A percentile compares a stretch with the other conserved stretches of the same genome.
Conservation (phyloP, 164 flowering plant species). For the Saururus chinensis region DNA sequence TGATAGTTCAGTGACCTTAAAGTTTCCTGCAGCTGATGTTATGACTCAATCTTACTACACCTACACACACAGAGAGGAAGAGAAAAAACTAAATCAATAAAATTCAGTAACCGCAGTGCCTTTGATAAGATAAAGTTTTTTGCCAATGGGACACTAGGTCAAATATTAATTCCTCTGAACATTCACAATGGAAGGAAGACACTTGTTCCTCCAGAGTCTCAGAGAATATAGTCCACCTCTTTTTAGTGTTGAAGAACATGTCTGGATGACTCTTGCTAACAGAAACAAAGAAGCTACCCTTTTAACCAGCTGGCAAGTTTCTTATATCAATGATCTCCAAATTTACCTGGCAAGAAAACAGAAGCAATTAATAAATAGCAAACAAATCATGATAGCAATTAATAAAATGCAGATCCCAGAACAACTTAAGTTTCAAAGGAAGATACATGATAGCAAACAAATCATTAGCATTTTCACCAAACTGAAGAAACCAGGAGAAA, state of each 20-base stretch:
- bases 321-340: conserved; percentile 65
- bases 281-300: conserved; percentile 45
- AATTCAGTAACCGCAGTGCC: conserved; percentile 24
- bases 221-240: conserved; percentile 48
- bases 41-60: no score
- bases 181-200: conserved; percentile 70
- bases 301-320: conserved; percentile 51
- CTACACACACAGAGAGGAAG: no score
- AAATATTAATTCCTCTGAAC: conserved; percentile 56
- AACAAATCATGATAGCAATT: no score
- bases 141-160: conserved; percentile 41
- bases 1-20: no score
- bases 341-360: conserved; percentile 36
- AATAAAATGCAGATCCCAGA: no score
- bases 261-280: conserved; percentile 70
- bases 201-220: conserved; percentile 57
- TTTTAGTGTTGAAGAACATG: conserved; percentile 37
- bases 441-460: no score
- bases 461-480: no score
- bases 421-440: no score
- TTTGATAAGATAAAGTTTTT: conserved; percentile 31
- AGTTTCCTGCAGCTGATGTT: no score
- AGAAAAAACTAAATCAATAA: no score
- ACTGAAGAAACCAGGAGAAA: no score
- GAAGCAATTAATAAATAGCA: no score